A percentile compares a stretch with the other conserved stretches of the same genome.
These are phyloP conservation scores for Populus euphratica DNA, from an alignment of 345 rosid genomes.

Conservation along the genomic window DNA sequence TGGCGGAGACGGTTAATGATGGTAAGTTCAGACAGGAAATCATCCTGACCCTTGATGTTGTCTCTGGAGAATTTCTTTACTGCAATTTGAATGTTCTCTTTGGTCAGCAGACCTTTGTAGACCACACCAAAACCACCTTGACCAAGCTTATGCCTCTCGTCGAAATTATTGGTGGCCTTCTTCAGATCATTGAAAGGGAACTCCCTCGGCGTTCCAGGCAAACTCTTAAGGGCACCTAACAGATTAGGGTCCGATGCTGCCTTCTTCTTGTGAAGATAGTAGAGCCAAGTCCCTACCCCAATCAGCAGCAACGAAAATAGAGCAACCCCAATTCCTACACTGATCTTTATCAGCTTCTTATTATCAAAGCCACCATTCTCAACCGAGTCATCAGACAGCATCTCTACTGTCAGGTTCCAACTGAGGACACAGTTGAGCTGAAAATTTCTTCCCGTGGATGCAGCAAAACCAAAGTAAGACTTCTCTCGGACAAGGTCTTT, in stretches of 20 bases:
- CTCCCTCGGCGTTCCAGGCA: conserved; percentile 50
- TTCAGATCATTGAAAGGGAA: conserved; percentile 44
- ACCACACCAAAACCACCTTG: conserved; percentile 56
- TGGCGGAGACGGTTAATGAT: conserved; percentile 61
- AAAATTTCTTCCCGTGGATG: conserved; percentile 38
- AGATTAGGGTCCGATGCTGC: conserved; percentile 28
- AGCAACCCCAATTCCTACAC: conserved; percentile 30
- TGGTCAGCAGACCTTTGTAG: conserved; percentile 41
- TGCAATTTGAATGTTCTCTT: conserved; percentile 43
- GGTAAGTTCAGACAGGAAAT: conserved; percentile 57
- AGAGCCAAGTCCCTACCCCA: conserved; percentile 6
- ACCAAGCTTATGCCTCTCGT: conserved; percentile 49
- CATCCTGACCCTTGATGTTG: conserved; percentile 36
- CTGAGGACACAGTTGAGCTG: conserved; percentile 48
- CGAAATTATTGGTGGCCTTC: conserved; percentile 60
- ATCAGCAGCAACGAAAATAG: conserved; percentile 3
- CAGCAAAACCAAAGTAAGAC: conserved; percentile 56
- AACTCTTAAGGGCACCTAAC: conserved; percentile 43
- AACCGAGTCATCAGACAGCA: conserved; percentile 8
- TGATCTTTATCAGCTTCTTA: conserved; percentile 18
- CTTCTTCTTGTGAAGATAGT: conserved; percentile 21
- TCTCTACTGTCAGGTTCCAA: conserved; percentile 55
- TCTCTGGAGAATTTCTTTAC: conserved; percentile 52
- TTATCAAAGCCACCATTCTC: neutral
- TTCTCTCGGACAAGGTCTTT: conserved; percentile 27